Evolutionary conservation across 306 rosid species (phyloP).

Genomic region (Canavalia gladiata): DNA sequence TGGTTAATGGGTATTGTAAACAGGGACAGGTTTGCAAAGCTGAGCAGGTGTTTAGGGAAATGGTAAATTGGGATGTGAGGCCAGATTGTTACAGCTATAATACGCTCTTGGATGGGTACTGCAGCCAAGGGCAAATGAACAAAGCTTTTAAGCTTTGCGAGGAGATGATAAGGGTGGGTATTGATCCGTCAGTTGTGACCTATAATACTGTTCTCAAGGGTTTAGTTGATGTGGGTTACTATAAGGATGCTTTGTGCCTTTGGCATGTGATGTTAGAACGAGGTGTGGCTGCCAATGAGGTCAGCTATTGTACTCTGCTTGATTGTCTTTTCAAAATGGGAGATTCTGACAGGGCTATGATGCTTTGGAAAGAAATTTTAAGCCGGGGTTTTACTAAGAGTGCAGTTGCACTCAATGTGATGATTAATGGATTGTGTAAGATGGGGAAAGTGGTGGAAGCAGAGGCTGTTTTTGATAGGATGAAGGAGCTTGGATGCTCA

Average conservation of each 20-base stretch:
- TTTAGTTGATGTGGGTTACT: constrained; percentile 57
- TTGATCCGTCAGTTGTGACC: constrained; percentile 67
- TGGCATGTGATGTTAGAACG: constrained; percentile 71
- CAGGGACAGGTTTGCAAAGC: constrained; percentile 60
- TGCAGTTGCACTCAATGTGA: constrained; percentile 67
- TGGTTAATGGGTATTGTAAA: constrained; percentile 82
- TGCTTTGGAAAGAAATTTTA: constrained; percentile 75
- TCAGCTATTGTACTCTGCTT: constrained; percentile 82
- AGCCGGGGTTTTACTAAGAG: constrained; percentile 68
- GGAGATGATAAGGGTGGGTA: constrained; percentile 68
- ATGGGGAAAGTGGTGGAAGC: constrained; percentile 80
- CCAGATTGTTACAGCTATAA: constrained; percentile 61
- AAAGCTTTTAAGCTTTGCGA: constrained; percentile 63
- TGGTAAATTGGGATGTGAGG: constrained; percentile 62
- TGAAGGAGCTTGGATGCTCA: constrained; percentile 79
- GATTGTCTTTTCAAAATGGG: constrained; percentile 76
- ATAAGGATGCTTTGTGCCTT: constrained; percentile 65
- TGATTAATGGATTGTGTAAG: constrained; percentile 84
- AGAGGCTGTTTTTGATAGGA: constrained; percentile 63
- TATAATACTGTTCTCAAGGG: constrained; percentile 82
- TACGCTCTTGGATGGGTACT: constrained; percentile 55
- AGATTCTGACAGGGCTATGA: constrained; percentile 60
- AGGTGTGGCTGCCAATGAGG: constrained; percentile 71
- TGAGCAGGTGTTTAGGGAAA: constrained; percentile 57
- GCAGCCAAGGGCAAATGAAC: constrained; percentile 52